Conservation (phyloP, 345 rosid species). For the Adansonia digitata region DNA sequence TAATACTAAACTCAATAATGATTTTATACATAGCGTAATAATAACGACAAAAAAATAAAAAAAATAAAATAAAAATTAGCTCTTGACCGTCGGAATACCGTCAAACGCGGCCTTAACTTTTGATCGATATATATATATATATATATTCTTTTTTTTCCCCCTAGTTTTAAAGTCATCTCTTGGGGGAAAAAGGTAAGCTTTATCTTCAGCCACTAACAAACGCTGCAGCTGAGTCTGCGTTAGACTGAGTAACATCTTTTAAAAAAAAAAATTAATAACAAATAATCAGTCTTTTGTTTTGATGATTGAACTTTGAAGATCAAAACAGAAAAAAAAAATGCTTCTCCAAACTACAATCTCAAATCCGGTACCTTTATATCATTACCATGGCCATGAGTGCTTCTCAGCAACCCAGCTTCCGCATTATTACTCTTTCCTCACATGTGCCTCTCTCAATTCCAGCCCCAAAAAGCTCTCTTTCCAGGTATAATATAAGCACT, state of each 20-base stretch:
- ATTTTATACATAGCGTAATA: too few species aligned
- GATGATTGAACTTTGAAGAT: conserved; percentile 12
- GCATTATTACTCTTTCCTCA: conserved; percentile 26
- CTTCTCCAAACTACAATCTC: conserved; percentile 44
- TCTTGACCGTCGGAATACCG: too few species aligned
- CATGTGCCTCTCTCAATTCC: conserved; percentile 25
- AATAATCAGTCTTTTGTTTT: neutral
- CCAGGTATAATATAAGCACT: conserved; percentile 34
- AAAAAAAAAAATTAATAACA: too few species aligned
- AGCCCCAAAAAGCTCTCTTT: conserved; percentile 28
- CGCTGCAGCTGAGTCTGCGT: neutral
- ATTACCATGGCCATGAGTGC: conserved; percentile 8
- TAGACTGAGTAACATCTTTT: neutral
- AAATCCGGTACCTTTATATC: conserved; percentile 31
- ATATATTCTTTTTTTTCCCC: too few species aligned
- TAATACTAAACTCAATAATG: too few species aligned
- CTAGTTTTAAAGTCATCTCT: too few species aligned
- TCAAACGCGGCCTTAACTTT: too few species aligned
- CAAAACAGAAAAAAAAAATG: conserved; percentile 29
- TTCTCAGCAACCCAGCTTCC: conserved; percentile 10
- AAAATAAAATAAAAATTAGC: too few species aligned
- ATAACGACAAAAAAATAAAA: too few species aligned
- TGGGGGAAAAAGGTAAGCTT: neutral
- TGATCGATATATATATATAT: too few species aligned
- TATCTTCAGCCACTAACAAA: conserved; percentile 22